Evolutionary conservation across 495 filamentous ascomycete species (phyloP), one percentile per base, ranked within the genome.

Genomic region (Zalerion maritima): DNA sequence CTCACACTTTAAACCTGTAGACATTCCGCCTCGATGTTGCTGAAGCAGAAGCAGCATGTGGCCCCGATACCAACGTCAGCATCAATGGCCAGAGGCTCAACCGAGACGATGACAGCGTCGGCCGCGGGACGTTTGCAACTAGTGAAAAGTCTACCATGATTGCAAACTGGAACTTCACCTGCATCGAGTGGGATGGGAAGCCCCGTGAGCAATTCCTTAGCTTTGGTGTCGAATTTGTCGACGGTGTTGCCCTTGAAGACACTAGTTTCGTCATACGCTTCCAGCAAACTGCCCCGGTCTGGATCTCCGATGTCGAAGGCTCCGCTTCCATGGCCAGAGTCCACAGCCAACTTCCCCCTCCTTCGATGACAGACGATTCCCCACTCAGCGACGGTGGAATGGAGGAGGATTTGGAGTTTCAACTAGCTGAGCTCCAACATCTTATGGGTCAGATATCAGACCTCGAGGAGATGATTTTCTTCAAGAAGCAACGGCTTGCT

Each of bases 241-340:
- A 54, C 28, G 51, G 51, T 6, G 37, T 46, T 18, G 21, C 43
- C 14, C 32, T 53, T 24, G 24, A 50, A 11, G 47, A 52, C 29
- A 37, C 58, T 19, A 52, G 49, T 9, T 69, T 67, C 35, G 47
- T 57, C 2, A 35, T 57, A 13, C 58, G 58, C 17, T 64, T 67
- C 40, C 54, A 47, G 38, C 61, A 65, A 32, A 36, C 39, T 28
- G 54, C 47, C 4, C 45, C 43, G 0, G 45, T 59, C 24, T 54
- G 57, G 18, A 50, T 68, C 14, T 49, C 53, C 22, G 47, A 49
- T 8, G 34, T 59, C 29, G 52, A 58, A 21, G 42, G 42, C 6
- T 28, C 50, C 6, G 34, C 30, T 11, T 18, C 15, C 18, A 24
- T 32, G 14, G 7, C 11, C 10, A 24, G 19, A 16, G n/a, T 28